phyloP scores from a whole-genome alignment of 345 rosid species.

The Abelmoschus esculentus region DNA sequence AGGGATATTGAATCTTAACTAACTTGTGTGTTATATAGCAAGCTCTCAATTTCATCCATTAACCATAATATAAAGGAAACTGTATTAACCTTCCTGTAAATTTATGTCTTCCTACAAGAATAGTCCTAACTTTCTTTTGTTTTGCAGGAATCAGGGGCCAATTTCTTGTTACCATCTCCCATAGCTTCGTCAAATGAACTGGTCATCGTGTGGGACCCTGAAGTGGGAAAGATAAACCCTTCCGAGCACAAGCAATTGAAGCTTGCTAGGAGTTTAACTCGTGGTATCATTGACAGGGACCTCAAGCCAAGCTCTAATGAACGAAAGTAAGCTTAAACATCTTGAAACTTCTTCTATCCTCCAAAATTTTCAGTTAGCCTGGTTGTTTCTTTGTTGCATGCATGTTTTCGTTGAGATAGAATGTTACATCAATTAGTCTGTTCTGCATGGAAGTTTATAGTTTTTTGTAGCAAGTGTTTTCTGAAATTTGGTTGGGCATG shows the following conservation, averaged over 20 bases:
- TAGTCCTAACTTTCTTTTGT: constrained; percentile 9
- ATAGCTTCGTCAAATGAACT: constrained; percentile 89
- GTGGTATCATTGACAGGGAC: constrained; percentile 82
- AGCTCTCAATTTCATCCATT: background rate
- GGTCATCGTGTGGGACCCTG: constrained; percentile 93
- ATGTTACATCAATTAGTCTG: background rate
- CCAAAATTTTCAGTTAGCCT: background rate
- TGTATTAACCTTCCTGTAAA: background rate
- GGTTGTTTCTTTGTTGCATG: background rate
- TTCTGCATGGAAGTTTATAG: background rate
- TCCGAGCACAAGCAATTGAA: constrained; percentile 97
- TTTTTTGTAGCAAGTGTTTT: background rate
- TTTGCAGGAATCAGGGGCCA: constrained; percentile 79
- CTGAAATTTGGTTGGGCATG: background rate
- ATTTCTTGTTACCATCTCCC: constrained; percentile 73
- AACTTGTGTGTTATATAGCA: background rate
- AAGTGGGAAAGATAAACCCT: constrained; percentile 86
- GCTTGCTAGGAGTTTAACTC: constrained; percentile 91
- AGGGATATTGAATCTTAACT: background rate
- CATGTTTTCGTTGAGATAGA: background rate
- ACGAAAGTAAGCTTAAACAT: constrained; percentile 51
- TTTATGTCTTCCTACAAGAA: background rate
- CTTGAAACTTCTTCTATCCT: background rate
- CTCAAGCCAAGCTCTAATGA: constrained; percentile 79
- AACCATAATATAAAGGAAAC: background rate